Base-by-base conservation (phyloP, 169 alveolate species). In the Plasmodium sp. region DNA sequence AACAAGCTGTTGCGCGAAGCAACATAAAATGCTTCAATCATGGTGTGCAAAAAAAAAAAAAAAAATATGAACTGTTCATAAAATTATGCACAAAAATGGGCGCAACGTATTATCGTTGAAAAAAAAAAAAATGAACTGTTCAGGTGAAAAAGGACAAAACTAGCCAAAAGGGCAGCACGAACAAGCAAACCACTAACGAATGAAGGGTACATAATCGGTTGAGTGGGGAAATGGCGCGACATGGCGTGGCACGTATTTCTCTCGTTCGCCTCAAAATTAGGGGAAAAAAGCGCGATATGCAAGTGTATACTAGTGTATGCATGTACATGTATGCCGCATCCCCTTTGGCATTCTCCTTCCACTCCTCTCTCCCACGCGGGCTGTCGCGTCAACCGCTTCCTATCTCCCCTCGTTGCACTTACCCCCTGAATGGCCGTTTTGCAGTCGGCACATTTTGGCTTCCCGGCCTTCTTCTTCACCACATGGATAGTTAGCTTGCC, bases 371-470 rank as follows among this genome's bases (percentile, higher is more conserved):
- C 62, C 27, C 22, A 7, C 22, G 62, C 22, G 12, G 7, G 16
- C 27, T 51, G 9, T 12, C 27, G 7, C 16, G 62, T 14, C 62
- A 51, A 22, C 48, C 77, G 31, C 84, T 41, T 84, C 9, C 5
- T 45, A 10, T 86, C 45, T 43, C 54, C 67, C 31, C 31, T 51
- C 62, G 48, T 84, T 71, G 79, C 27, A 16, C 81, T 88, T 88
- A 97, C 93, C 90, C 98, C 98, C 58, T 93, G 96, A 58, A 97
- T 92, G 51, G 81, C 80, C 73, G 86, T 81, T 94, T 96, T 96
- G 92, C 98, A 96, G 84, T 97, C 98, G 71, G 97, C 97, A 83
- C 98, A 97, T 84, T 96, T 95, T 56, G 98, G 98, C 71, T 97
- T 96, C 51, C 95, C 95, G 18, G 98, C 98, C 67, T 85, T 95